Conservation (phyloP, 164 flowering plant species). For the Liriodendron chinense region DNA sequence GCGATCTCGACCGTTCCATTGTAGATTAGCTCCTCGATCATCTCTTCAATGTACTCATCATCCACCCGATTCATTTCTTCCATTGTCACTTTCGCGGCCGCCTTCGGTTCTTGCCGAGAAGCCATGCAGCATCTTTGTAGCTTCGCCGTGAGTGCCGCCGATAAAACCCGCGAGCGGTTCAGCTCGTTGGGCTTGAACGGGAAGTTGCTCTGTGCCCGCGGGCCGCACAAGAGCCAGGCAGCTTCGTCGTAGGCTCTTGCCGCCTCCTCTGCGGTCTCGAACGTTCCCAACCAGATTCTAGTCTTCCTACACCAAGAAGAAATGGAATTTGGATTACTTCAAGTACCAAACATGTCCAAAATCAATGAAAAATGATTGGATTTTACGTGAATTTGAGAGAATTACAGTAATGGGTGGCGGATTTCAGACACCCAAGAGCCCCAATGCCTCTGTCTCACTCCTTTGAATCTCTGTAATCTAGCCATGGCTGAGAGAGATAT, state of each 20-base stretch:
- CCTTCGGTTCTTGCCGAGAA: not conserved
- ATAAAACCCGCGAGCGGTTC: conserved; percentile 4
- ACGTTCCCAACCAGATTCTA: conserved; percentile 27
- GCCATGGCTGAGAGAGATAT: conserved; percentile 12
- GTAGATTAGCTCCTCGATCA: conserved; percentile 20
- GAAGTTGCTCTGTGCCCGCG: conserved; percentile 20
- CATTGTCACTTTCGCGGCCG: not conserved
- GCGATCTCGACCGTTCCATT: conserved; percentile 17
- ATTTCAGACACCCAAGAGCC: conserved; percentile 30
- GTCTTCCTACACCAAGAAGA: conserved; percentile 15
- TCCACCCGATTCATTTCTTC: conserved; percentile 9
- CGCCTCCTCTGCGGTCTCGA: conserved; percentile 25
- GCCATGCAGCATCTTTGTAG: conserved; percentile 13
- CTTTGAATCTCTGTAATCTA: conserved; percentile 20
- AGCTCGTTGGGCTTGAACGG: conserved; percentile 14
- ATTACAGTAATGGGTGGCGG: conserved; percentile 27
- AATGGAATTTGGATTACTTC: not conserved
- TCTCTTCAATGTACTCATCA: conserved; percentile 16
- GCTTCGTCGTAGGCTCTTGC: conserved; percentile 27
- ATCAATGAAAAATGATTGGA: not conserved
- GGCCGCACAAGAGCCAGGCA: conserved; percentile 21
- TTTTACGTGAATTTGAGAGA: not conserved
- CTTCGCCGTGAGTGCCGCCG: conserved; percentile 16
- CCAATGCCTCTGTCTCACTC: conserved; percentile 30
- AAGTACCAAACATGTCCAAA: not conserved